phyloP scores from a whole-genome alignment of 331 rosid genomes.

The Acacia pycnantha region DNA sequence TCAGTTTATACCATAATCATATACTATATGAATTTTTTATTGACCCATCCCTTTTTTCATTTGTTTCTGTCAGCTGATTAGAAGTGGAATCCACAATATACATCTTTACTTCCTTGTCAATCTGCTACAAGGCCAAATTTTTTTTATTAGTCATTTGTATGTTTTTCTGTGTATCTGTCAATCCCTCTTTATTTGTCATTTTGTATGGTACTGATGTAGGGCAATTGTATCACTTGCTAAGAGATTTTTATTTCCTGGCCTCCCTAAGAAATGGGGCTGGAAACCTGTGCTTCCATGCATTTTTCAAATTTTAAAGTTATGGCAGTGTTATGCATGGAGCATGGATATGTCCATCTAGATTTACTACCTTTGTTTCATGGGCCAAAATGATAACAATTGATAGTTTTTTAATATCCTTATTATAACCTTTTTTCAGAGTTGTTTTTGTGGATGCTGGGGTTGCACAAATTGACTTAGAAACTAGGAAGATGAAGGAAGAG shows the following conservation, averaged over 20 bases:
- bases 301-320: background rate
- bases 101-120: slow-evolving; percentile 14
- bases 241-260: background rate
- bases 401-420: slow-evolving; percentile 8
- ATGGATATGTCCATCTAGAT: background rate
- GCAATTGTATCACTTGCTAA: slow-evolving; percentile 1
- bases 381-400: background rate
- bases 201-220: background rate
- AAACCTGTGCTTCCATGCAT: background rate
- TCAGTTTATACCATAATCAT: slow-evolving; percentile 1
- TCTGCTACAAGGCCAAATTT: slow-evolving; percentile 10
- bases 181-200: background rate
- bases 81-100: slow-evolving; percentile 24
- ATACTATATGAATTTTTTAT: slow-evolving; percentile 8
- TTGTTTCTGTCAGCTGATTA: slow-evolving; percentile 24
- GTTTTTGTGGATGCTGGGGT: slow-evolving; percentile 98
- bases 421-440: slow-evolving; percentile 56
- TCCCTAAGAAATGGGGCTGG: background rate
- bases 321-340: background rate
- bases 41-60: background rate
- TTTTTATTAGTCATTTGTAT: background rate
- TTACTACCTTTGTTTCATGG: background rate
- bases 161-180: background rate
- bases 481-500: slow-evolving; percentile 86
- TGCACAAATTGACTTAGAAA: slow-evolving; percentile 80